Percentiles rank a stretch among this genome's conserved stretches.
phyloP scores from a whole-genome alignment of 2,329 filamentous ascomycete genomes.

The Colletotrichum lupini region DNA sequence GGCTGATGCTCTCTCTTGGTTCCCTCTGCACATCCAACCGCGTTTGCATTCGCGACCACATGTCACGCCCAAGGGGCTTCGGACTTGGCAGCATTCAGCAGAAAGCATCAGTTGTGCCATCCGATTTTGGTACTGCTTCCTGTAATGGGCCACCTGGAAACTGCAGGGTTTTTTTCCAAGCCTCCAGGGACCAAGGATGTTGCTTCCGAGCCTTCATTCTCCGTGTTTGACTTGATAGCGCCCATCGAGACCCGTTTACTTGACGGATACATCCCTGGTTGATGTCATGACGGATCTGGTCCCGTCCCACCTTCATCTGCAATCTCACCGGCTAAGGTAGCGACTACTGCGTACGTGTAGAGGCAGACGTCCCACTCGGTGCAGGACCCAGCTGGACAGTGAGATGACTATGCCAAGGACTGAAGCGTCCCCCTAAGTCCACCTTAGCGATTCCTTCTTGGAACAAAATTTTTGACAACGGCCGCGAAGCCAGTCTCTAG shows the following conservation, averaged over 20 bases:
- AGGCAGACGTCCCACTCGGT: background rate
- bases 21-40: background rate
- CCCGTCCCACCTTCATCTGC: background rate
- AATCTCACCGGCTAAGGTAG: background rate
- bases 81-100: background rate
- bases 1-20: background rate
- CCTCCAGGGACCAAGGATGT: background rate
- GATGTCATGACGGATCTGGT: background rate
- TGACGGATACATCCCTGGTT: background rate
- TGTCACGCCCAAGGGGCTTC: background rate
- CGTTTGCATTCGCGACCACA: background rate
- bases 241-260: background rate
- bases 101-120: constrained; percentile 20
- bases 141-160: background rate
- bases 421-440: background rate
- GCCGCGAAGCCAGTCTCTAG: background rate
- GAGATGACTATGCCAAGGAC: constrained; percentile 20
- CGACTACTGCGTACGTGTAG: background rate
- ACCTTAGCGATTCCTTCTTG: background rate
- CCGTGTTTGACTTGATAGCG: background rate
- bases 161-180: background rate
- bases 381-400: background rate
- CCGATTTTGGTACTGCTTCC: background rate
- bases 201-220: background rate
- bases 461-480: background rate